Evolutionary conservation across 208 protist genomes (phyloP), one percentile per base, ranked within the genome.

Genomic region (Trypanosoma scelopori): DNA sequence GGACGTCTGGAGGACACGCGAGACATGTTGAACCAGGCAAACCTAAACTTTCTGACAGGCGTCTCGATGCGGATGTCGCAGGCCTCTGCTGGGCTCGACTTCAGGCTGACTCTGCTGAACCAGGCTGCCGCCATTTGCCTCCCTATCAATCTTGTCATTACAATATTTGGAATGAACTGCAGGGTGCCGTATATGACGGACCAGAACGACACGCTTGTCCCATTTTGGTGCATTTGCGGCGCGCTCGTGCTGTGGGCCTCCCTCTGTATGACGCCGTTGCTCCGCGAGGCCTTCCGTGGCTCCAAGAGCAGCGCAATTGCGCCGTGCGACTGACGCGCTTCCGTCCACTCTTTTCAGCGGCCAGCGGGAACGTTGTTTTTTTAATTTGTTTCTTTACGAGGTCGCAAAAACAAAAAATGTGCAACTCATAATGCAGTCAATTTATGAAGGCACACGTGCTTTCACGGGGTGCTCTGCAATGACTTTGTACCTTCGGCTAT

Each of bases 101-200:
- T 80, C 60, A 81, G 84, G 70, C 87, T 91, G 83, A 77, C 84
- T 72, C 63, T 92, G 12, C 61, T 95, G 1, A 79, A 76, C 9
- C 81, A 92, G 75, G 79, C 92, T 23, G 82, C 82, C n/a, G 89
- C 83, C n/a, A 85, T 91, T 43, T 92, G 85, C 61, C 78, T 97
- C 22, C 92, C 92, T 49, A 72, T 91, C 12, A 97, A 90, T 63
- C 61, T 97, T 1, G 3, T 97, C 15, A 79, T 85, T 15, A 83
- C 78, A 46, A 80, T 94, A 35, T 96, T 94, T 55, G 89, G 89
- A 58, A 96, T 97, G 90, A 97, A 97, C 77, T 89, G 85, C 66
- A 70, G 73, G 59, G 89, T 97, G 35, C 83, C 89, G 57, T n/a
- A n/a, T n/a, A n/a, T n/a, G n/a, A 93, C 75, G 68, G 81, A 86